These are phyloP conservation scores for Komagataella phaffii DNA, from an alignment of 805 yeast genomes.

Conservation along the genomic window DNA sequence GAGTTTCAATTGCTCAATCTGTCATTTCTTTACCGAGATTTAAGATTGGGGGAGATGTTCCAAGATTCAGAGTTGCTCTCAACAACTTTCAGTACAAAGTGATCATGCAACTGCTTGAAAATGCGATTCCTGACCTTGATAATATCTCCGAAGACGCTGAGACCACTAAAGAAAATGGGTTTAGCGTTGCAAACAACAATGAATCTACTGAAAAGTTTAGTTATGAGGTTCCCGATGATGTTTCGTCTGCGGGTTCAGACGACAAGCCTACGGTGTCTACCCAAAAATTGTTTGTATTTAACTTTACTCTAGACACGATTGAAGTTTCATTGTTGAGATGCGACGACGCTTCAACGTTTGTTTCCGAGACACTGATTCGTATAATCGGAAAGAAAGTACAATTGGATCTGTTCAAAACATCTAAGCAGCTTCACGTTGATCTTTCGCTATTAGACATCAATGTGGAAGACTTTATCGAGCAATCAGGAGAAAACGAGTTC, in stretches of 20 bases:
- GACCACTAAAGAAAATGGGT: constrained; percentile 8
- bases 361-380: constrained; percentile 58
- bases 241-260: constrained; percentile 1
- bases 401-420: constrained; percentile 46
- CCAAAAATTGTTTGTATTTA: constrained; percentile 63
- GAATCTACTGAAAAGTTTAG: constrained; percentile 3
- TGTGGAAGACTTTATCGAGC: constrained; percentile 64
- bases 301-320: constrained; percentile 54
- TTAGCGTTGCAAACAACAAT: constrained; percentile 12
- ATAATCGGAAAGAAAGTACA: constrained; percentile 53
- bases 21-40: constrained; percentile 56
- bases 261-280: constrained; percentile 9
- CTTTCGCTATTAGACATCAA: constrained; percentile 51
- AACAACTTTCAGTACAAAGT: constrained; percentile 88
- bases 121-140: constrained; percentile 45
- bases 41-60: constrained; percentile 65
- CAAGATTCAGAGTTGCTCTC: constrained; percentile 54
- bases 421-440: constrained; percentile 50
- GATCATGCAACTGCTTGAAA: constrained; percentile 64
- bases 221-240: background rate
- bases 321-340: constrained; percentile 56
- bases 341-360: constrained; percentile 42
- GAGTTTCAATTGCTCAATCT: constrained; percentile 45
- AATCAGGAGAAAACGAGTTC: constrained; percentile 46
- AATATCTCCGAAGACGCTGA: constrained; percentile 19